Base-by-base conservation (phyloP, 441 rosid genomes). In the Corymbia citriodora region DNA sequence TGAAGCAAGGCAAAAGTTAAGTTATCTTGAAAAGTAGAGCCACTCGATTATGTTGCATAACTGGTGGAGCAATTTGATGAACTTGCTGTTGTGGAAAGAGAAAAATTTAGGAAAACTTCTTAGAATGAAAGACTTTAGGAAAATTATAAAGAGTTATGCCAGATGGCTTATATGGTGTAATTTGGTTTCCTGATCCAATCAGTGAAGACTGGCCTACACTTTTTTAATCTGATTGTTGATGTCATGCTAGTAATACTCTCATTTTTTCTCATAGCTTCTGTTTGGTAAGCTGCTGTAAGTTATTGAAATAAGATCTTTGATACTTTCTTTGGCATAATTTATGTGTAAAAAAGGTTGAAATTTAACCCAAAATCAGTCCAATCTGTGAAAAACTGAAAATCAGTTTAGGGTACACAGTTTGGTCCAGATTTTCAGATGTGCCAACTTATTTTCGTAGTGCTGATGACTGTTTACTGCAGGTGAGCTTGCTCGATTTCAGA, bases 401-500 rank as follows among this genome's bases (percentile, higher is more conserved):
- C 85, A 23, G 50, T 79, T 79, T 6, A 19, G 85, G 23, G n/a
- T 79, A 45, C 52, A 45, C 52, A 23, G 52, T 45, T 79, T 79
- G 85, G 85, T 79, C 85, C 53, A 45, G 53, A 45, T 79, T 79
- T 79, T 79, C n/a, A 79, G 52, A 79, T 40, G 52, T 2, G 1
- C n/a, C 0, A 15, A 9, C 81, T 88, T 88, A 52, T 40, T 17
- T 48, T 61, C 23, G 6, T n/a, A 68, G 45, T 85, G 19, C 55
- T 45, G 57, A 57, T 79, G 36, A 33, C 87, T 74, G 81, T 88
- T 33, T 88, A 54, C 89, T 95, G 93, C 92, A 98, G 99, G 99
- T 88, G 99, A 98, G 94, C 99, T 98, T 95, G 92, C 90, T 88
- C 96, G 98, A 92, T 98, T 98, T 92, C 99, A 96, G 92, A 92